Conservation (phyloP, 768 basidiomycete genomes). For the Lanmaoa pseudosensibilis region DNA sequence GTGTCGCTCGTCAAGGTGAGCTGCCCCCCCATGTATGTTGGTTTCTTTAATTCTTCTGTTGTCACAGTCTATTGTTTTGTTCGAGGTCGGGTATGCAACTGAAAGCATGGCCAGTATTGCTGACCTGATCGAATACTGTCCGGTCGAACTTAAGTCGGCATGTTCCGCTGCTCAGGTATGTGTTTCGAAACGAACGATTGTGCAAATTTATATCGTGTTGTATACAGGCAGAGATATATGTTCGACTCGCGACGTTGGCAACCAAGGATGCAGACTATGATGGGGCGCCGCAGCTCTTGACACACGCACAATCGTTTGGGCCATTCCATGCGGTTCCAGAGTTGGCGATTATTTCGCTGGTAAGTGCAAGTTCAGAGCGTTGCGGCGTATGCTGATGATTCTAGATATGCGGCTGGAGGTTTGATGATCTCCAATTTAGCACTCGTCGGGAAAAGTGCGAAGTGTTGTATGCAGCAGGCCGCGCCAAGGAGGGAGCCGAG, state of each 20-base stretch:
- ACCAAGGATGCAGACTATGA: background rate
- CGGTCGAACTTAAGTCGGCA: background rate
- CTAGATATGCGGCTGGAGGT: constrained; percentile 7
- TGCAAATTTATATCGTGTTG: too few relatives aligned
- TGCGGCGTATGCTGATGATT: background rate
- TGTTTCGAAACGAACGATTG: too few relatives aligned
- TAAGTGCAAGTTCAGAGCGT: background rate
- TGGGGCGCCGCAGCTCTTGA: background rate
- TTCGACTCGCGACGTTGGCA: constrained; percentile 4
- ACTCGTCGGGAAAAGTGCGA: background rate
- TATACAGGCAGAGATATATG: constrained; percentile 8
- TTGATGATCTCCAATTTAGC: constrained; percentile 1
- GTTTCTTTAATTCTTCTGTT: background rate
- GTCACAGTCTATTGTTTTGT: constrained; percentile 4
- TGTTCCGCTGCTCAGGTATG: constrained; percentile 4
- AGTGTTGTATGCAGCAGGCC: background rate
- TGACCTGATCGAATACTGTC: constrained; percentile 4
- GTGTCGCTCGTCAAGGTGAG: constrained; percentile 5
- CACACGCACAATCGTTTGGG: background rate
- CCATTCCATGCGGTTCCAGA: constrained; percentile 1
- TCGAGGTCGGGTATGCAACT: constrained; percentile 9
- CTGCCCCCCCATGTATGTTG: too few relatives aligned
- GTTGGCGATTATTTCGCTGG: background rate
- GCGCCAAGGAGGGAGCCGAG: too few relatives aligned
- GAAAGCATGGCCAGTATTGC: constrained; percentile 11